Conservation (phyloP, 768 basidiomycete species). For the Amanita phalloides region DNA sequence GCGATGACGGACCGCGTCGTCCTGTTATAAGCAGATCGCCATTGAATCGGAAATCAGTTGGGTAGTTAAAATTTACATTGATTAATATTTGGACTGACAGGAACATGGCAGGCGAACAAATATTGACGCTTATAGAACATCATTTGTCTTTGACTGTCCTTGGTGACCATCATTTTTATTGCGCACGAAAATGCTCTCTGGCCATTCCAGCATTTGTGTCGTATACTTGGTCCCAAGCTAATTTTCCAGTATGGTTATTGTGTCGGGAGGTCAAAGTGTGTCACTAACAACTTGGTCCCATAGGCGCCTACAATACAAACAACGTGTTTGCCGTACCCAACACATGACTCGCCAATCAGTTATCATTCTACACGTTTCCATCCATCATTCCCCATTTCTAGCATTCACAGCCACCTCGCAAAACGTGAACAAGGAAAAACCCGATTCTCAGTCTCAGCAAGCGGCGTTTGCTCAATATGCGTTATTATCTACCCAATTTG, state of each 20-base stretch:
- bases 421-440: slow-evolving; percentile 3
- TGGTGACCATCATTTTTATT: background rate
- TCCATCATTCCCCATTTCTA: background rate
- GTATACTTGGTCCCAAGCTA: too few species aligned
- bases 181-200: background rate
- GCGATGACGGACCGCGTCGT: too few species aligned
- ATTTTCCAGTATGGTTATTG: background rate
- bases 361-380: background rate
- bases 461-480: background rate
- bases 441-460: background rate
- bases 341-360: background rate
- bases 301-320: background rate
- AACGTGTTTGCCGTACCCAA: background rate
- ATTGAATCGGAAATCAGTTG: too few species aligned
- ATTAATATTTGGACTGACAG: too few species aligned
- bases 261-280: background rate
- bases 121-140: slow-evolving; percentile 1
- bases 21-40: too few species aligned
- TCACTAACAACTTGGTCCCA: background rate
- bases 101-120: background rate
- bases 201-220: background rate
- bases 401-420: background rate
- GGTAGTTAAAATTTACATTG: too few species aligned
- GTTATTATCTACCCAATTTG: background rate
- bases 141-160: background rate